These are phyloP conservation scores for Thraustochytrium sp. DNA, from an alignment of 352 stramenopile genomes.

Conservation along the genomic window DNA sequence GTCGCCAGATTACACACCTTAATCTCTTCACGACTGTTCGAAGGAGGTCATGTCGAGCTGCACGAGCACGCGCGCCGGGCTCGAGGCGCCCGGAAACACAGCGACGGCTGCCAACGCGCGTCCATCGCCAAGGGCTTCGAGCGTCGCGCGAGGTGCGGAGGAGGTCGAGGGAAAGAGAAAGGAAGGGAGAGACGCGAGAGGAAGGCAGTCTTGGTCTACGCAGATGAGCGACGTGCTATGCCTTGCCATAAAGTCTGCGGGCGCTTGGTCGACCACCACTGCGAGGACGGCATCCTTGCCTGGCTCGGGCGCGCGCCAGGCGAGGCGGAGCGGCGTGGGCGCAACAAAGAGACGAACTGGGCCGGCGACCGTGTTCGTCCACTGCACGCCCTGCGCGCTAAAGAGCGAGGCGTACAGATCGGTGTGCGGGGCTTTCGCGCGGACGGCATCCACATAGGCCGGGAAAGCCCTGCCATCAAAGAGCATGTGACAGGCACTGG, in stretches of 20 bases:
- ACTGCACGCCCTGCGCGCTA: neutral
- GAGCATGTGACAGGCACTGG: neutral
- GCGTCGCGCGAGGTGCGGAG: neutral
- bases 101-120: neutral
- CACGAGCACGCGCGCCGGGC: neutral
- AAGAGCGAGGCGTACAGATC: neutral
- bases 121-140: neutral
- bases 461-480: neutral
- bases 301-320: neutral
- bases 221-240: too few relatives aligned
- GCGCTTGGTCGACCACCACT: too few relatives aligned
- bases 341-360: neutral
- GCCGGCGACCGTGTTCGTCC: neutral
- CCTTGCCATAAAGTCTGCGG: too few relatives aligned
- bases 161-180: neutral
- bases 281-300: too few relatives aligned
- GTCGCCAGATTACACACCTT: too few relatives aligned
- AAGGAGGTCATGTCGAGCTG: neutral
- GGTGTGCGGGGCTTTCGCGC: neutral
- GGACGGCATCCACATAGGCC: neutral
- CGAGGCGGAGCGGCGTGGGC: neutral
- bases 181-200: neutral
- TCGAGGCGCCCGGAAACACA: neutral
- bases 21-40: too few relatives aligned
- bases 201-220: neutral